Base-by-base conservation (phyloP, 345 rosid genomes). In the Ceriops zippeliana region DNA sequence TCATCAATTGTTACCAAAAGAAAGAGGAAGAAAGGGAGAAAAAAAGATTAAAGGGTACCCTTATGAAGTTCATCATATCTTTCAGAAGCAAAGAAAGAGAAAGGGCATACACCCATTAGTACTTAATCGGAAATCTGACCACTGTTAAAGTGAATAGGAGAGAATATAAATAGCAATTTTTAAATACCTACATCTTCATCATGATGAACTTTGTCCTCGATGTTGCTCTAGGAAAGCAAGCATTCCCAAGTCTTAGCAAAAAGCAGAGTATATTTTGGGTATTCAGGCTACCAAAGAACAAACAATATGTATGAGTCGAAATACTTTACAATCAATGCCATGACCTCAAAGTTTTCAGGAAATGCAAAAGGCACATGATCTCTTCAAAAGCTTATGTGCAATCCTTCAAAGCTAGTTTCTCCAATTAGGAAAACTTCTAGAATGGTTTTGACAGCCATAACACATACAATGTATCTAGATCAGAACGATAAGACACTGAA, bases 201-300 rank as follows among this genome's bases (percentile, higher is more conserved):
- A 62, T 90, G 86, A 67, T 30, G 70, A 72, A 85, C 75, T 82
- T 87, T 90, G 81, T 87, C 93, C 73, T 73, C 87, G 52, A 71
- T 81, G 64, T 81, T 78, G 76, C 83, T 78, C 72, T 63, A 80
- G 61, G 99, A 83, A 69, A 86, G 83, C 73, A 90, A 70, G 70
- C 89, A 83, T 79, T 95, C 98, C 84, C 90, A 79, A 75, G 88
- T 86, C 86, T 87, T 95, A 27, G 83, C 86, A 73, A 90, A 89
- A 80, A 91, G 72, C 46, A 90, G 91, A 57, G 93, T 91, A 75
- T 85, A 71, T 38, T 83, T 76, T 67, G 90, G 96, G 71, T 90
- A 91, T 72, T 90, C 97, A 52, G 86, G 78, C 98, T 95, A 86
- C 84, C 75, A 80, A 71, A 42, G 17, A 11, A 74, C 30, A 22